These are phyloP conservation scores for Alternaria longipes DNA, from an alignment of 2,329 filamentous ascomycete species.

Conservation along the genomic window DNA sequence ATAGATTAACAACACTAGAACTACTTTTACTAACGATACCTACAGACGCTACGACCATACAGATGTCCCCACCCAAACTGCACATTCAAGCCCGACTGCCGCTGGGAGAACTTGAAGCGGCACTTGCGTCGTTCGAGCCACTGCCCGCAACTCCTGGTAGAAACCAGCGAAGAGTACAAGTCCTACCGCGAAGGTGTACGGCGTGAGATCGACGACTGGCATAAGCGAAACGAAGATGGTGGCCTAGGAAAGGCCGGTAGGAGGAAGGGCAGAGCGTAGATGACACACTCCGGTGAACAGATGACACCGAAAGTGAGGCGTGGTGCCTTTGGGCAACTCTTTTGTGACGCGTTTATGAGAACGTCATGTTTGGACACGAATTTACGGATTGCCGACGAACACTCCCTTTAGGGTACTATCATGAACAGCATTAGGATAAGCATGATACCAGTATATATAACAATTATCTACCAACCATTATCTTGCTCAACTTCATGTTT, in stretches of 20 bases:
- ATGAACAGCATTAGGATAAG: background rate
- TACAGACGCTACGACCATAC: constrained; percentile 48
- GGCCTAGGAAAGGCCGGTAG: constrained; percentile 28
- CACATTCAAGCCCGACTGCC: constrained; percentile 51
- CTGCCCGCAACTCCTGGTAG: constrained; percentile 47
- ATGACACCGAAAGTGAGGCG: background rate
- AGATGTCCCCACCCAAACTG: constrained; percentile 49
- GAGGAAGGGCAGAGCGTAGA: constrained; percentile 27
- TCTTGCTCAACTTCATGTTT: background rate
- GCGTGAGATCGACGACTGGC: constrained; percentile 48
- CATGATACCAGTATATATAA: background rate
- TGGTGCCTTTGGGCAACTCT: background rate
- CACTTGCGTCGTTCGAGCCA: constrained; percentile 50
- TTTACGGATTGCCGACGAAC: background rate
- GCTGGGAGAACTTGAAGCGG: constrained; percentile 53
- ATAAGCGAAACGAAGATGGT: constrained; percentile 40
- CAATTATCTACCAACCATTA: background rate
- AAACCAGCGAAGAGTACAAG: constrained; percentile 45
- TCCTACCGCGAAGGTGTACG: constrained; percentile 44
- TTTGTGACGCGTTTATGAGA: background rate
- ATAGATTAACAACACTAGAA: background rate
- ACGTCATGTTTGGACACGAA: background rate
- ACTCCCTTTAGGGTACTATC: background rate
- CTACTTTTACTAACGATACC: background rate
- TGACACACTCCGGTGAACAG: background rate